Evolutionary conservation across 768 basidiomycete genomes (phyloP).

Genomic region (Lactarius quietus): DNA sequence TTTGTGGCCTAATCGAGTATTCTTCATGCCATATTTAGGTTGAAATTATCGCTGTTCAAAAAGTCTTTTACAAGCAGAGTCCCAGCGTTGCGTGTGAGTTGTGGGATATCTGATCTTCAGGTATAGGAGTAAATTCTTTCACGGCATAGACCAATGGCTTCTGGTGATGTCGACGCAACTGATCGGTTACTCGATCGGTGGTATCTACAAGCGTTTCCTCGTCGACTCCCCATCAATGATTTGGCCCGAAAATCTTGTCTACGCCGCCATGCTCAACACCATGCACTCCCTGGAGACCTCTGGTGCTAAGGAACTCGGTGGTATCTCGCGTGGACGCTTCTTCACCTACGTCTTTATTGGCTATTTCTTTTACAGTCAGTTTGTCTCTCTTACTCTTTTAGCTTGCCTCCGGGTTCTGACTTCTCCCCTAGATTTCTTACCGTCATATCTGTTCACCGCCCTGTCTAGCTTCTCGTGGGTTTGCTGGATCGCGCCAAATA

Average conservation of each 20-base stretch:
- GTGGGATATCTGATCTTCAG: background rate
- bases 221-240: slow-evolving; percentile 44
- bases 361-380: too few species aligned
- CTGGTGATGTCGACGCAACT: slow-evolving; percentile 42
- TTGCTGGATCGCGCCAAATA: too few species aligned
- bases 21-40: slow-evolving; percentile 34
- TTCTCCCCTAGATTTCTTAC: too few species aligned
- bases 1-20: background rate
- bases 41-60: slow-evolving; percentile 45
- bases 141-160: slow-evolving; percentile 35
- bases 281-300: too few species aligned
- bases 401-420: too few species aligned
- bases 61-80: slow-evolving; percentile 42
- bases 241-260: slow-evolving; percentile 43
- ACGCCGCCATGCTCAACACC: slow-evolving; percentile 44
- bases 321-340: too few species aligned
- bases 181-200: too few species aligned
- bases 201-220: slow-evolving; percentile 42
- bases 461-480: too few species aligned
- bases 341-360: too few species aligned
- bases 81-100: slow-evolving; percentile 36
- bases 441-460: too few species aligned
- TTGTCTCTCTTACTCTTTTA: too few species aligned
- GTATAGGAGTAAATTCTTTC: background rate
- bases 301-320: too few species aligned